Percentiles rank a stretch among this genome's conserved stretches.
These are phyloP conservation scores for Amanita molliuscula DNA, from an alignment of 768 basidiomycete species.

Conservation along the genomic window DNA sequence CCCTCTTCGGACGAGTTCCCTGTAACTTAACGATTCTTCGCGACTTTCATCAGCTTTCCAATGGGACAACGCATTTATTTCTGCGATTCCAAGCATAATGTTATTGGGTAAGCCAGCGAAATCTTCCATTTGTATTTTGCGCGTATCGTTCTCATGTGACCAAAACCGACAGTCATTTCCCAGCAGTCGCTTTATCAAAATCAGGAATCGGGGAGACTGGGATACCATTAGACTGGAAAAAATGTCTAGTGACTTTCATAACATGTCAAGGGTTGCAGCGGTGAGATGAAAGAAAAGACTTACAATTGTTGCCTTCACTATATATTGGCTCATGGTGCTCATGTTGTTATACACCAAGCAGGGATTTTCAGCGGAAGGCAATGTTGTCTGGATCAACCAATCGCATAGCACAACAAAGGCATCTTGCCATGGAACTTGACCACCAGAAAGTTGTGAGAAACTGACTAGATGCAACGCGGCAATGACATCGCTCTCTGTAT, in stretches of 20 bases:
- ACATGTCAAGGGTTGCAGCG: conserved; percentile 10
- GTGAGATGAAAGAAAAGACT: conserved; percentile 18
- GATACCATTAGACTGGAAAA: conserved; percentile 54
- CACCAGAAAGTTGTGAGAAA: conserved; percentile 63
- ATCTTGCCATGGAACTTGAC: conserved; percentile 57
- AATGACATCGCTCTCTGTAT: conserved; percentile 61
- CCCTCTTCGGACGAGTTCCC: conserved; percentile 67
- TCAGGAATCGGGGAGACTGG: conserved; percentile 54
- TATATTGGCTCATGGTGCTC: conserved; percentile 40
- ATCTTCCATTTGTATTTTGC: conserved; percentile 50
- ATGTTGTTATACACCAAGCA: conserved; percentile 46
- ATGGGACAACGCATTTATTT: conserved; percentile 59
- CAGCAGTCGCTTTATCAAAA: conserved; percentile 58
- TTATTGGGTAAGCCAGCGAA: conserved; percentile 76
- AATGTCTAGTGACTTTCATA: conserved; percentile 64
- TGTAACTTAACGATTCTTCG: conserved; percentile 59
- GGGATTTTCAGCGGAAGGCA: conserved; percentile 56
- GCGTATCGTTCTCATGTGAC: conserved; percentile 22
- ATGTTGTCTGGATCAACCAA: conserved; percentile 62
- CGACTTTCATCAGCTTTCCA: conserved; percentile 64
- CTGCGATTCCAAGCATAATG: conserved; percentile 65
- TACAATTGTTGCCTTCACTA: conserved; percentile 67
- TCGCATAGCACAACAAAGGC: conserved; percentile 65
- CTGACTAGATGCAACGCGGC: conserved; percentile 72
- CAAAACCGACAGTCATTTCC: conserved; percentile 40